phyloP scores from a whole-genome alignment of 371 early-diverging fungal genomes.

The Funneliformis caledonium region DNA sequence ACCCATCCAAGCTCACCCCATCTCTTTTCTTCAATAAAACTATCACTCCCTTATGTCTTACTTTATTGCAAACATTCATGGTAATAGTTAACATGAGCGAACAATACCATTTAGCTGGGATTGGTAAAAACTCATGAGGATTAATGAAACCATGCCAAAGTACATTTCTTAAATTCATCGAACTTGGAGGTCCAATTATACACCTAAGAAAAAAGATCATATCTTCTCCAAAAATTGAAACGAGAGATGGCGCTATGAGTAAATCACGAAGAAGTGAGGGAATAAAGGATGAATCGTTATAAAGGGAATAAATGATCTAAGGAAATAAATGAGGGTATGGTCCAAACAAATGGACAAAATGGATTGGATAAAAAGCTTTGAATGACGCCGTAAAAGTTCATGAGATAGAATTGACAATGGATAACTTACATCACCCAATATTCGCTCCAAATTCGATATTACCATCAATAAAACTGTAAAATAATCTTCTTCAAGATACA shows the following conservation, averaged over 20 bases:
- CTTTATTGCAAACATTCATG: constrained; percentile 16
- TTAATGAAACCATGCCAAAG: constrained; percentile 39
- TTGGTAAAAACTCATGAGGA: constrained; percentile 7
- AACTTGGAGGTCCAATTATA: constrained; percentile 35
- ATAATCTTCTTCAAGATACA: constrained; percentile 29
- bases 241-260: background rate
- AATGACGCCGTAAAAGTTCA: too few relatives aligned
- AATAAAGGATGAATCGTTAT: background rate
- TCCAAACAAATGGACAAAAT: background rate
- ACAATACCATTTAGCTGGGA: constrained; percentile 28
- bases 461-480: constrained; percentile 8
- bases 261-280: constrained; percentile 30
- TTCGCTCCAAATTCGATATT: constrained; percentile 19
- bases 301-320: constrained; percentile 13
- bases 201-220: constrained; percentile 29
- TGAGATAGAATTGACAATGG: background rate
- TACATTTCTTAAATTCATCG: constrained; percentile 38
- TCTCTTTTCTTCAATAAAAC: constrained; percentile 2
- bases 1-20: background rate
- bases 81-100: constrained; percentile 5
- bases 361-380: background rate
- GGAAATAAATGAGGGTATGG: background rate
- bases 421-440: constrained; percentile 28
- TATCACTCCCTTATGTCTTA: background rate
- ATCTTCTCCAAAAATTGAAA: background rate